phyloP scores from a whole-genome alignment of 192 early-diverging fungal genomes.

The Podila minutissima region DNA sequence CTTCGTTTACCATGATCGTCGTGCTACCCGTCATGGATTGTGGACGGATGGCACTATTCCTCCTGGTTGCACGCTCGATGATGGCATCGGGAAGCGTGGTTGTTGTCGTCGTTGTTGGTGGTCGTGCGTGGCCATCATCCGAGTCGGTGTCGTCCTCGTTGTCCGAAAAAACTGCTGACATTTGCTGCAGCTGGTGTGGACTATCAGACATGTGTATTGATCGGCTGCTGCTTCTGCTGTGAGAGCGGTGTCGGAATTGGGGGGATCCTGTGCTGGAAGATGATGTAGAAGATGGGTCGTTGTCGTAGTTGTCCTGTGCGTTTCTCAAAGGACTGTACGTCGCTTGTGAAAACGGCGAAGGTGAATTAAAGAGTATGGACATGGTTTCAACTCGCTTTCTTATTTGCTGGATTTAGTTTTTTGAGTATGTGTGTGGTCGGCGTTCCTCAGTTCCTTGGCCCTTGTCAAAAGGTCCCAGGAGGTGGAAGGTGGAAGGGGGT shows the following conservation, averaged over 20 bases:
- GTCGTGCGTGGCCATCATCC: conserved; percentile 4
- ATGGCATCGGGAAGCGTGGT: background rate
- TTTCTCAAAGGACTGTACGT: conserved; percentile 41
- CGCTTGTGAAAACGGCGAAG: conserved; percentile 39
- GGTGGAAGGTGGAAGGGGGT: too few relatives aligned
- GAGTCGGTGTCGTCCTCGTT: conserved; percentile 22
- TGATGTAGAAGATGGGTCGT: conserved; percentile 21
- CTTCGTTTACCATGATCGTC: background rate
- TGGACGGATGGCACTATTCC: conserved; percentile 6
- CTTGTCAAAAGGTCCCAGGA: too few relatives aligned
- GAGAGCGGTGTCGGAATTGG: conserved; percentile 35
- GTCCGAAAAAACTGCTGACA: conserved; percentile 14
- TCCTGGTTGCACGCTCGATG: conserved; percentile 6
- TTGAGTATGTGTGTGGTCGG: too few relatives aligned
- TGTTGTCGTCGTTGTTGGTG: conserved; percentile 1
- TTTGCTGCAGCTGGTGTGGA: background rate
- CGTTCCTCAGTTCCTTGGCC: too few relatives aligned
- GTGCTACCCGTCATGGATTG: conserved; percentile 1
- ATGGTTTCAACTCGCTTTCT: background rate
- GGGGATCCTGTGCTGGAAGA: background rate
- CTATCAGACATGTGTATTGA: conserved; percentile 12
- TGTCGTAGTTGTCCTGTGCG: conserved; percentile 37
- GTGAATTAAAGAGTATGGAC: conserved; percentile 30
- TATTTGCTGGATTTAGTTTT: too few relatives aligned
- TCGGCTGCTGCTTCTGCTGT: conserved; percentile 31